phyloP scores from a whole-genome alignment of 352 stramenopile species.

The Pythium sukuiense region DNA sequence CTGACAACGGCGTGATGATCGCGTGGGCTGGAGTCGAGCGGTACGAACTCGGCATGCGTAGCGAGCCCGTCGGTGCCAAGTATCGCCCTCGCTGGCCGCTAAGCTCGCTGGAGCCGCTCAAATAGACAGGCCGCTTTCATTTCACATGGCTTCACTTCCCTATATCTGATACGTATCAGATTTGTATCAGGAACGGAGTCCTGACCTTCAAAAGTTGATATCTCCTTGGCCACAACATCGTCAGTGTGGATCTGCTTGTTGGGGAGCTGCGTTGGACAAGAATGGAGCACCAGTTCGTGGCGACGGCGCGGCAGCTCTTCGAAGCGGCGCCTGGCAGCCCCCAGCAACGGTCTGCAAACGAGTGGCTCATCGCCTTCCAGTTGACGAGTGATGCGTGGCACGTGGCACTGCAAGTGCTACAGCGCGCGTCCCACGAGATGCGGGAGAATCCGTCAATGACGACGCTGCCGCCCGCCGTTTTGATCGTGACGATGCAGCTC shows the following conservation, averaged over 20 bases:
- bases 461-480: constrained; percentile 32
- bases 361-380: constrained; percentile 74
- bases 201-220: background rate
- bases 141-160: background rate
- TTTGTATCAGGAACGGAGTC: background rate
- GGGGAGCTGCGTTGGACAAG: background rate
- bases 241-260: background rate
- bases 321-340: constrained; percentile 53
- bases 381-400: constrained; percentile 53
- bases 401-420: constrained; percentile 54
- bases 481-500: constrained; percentile 73
- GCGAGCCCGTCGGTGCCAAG: constrained; percentile 44
- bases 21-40: constrained; percentile 92
- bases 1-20: constrained; percentile 98
- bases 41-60: constrained; percentile 53
- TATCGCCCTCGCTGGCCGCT: constrained; percentile 82
- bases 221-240: background rate
- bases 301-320: constrained; percentile 64
- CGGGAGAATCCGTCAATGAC: constrained; percentile 12
- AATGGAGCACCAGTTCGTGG: constrained; percentile 46
- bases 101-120: constrained; percentile 50
- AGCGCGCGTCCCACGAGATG: constrained; percentile 28
- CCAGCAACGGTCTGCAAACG: constrained; percentile 57
- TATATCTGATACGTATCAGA: constrained; percentile 1
- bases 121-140: background rate